These are phyloP conservation scores for Globisporangium apiculatum DNA, from an alignment of 352 stramenopile species.

Conservation along the genomic window DNA sequence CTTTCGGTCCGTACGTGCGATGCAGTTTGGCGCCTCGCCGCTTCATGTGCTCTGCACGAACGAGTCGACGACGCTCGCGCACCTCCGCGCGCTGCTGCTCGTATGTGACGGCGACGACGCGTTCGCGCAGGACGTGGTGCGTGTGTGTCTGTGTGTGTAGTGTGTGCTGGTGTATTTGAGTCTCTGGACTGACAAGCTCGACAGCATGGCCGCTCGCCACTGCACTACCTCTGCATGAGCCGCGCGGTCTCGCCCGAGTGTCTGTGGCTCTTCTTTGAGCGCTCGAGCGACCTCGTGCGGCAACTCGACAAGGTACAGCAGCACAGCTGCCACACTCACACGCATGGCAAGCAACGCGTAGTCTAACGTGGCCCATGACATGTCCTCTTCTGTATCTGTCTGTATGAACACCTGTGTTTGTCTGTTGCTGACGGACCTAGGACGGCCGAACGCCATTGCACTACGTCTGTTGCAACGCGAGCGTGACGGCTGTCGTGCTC, in stretches of 20 bases:
- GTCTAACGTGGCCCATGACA: background rate
- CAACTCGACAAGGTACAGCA: slow-evolving; percentile 39
- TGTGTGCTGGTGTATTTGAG: too few species aligned
- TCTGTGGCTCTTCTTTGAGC: slow-evolving; percentile 69
- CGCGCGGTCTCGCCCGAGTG: slow-evolving; percentile 39
- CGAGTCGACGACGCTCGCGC: slow-evolving; percentile 25
- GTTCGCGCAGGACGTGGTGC: slow-evolving; percentile 35
- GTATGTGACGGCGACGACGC: slow-evolving; percentile 28
- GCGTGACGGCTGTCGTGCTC: slow-evolving; percentile 38
- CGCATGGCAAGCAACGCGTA: background rate
- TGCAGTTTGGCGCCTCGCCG: slow-evolving; percentile 45
- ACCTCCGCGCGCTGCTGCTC: slow-evolving; percentile 33
- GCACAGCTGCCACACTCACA: background rate
- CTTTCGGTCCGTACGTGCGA: too few species aligned
- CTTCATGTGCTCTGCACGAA: slow-evolving; percentile 70
- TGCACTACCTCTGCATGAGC: slow-evolving; percentile 75
- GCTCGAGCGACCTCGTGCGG: slow-evolving; percentile 37
- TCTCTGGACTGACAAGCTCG: background rate
- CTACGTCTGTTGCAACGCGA: slow-evolving; percentile 51
- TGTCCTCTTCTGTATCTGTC: background rate
- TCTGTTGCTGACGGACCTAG: slow-evolving; percentile 15
- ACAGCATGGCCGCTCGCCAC: slow-evolving; percentile 46
- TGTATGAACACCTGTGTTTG: background rate
- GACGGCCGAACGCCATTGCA: slow-evolving; percentile 52
- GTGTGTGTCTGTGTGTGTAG: slow-evolving; percentile 7